These are phyloP conservation scores for Myriosclerotinia curreyana DNA, from an alignment of 2,329 filamentous ascomycete species.

Conservation along the genomic window DNA sequence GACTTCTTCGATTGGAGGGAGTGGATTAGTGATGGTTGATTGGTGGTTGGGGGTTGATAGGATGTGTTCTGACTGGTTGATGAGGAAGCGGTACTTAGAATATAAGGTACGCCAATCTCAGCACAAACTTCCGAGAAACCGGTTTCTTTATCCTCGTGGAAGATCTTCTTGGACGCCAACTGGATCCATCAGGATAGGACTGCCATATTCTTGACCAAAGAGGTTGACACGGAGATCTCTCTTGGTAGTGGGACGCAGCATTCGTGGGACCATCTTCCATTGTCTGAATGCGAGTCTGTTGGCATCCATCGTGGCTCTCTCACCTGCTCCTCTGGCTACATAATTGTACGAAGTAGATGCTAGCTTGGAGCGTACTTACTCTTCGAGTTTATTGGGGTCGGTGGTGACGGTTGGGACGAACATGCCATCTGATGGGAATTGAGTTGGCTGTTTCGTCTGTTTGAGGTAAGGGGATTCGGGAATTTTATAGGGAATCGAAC, in stretches of 20 bases:
- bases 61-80: conserved; percentile 11
- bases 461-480: neutral
- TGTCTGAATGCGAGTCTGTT: conserved; percentile 64
- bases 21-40: neutral
- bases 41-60: neutral
- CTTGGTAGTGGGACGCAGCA: conserved; percentile 47
- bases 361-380: conserved; percentile 51
- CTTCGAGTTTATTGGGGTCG: conserved; percentile 55
- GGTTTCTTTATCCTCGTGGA: conserved; percentile 63
- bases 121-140: conserved; percentile 62
- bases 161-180: conserved; percentile 66
- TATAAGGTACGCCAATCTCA: conserved; percentile 61
- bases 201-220: conserved; percentile 49
- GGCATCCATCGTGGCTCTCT: conserved; percentile 59
- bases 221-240: conserved; percentile 42
- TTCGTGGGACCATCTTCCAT: conserved; percentile 59
- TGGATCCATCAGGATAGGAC: conserved; percentile 61
- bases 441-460: neutral
- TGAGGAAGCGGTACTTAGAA: conserved; percentile 61
- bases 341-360: conserved; percentile 54
- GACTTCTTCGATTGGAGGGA: conserved; percentile 62
- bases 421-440: conserved; percentile 44
- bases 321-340: conserved; percentile 60
- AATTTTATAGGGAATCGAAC: conserved; percentile 14
- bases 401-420: conserved; percentile 55